These are phyloP conservation scores for Xylariaceae sp. DNA, from an alignment of 2,329 filamentous ascomycete genomes.

Conservation along the genomic window DNA sequence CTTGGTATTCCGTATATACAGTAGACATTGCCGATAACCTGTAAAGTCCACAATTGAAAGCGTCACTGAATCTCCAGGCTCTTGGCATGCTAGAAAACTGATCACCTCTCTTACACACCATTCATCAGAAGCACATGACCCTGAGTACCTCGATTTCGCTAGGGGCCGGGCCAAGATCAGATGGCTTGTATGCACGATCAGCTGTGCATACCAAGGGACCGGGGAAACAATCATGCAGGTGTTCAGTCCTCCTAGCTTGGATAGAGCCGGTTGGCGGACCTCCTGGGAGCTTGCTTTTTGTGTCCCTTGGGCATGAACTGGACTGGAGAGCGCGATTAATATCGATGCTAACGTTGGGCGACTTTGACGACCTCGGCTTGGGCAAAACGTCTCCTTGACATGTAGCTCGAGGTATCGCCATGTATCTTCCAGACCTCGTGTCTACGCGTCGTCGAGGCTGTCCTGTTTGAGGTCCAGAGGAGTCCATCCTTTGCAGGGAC, in stretches of 20 bases:
- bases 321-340: conserved; percentile 4
- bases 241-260: conserved; percentile 1
- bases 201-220: conserved; percentile 11
- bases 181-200: conserved; percentile 17
- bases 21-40: too few species aligned
- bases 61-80: too few species aligned
- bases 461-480: not conserved
- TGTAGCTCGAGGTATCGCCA: conserved; percentile 5
- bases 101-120: not conserved
- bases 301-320: conserved; percentile 14
- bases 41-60: too few species aligned
- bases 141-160: not conserved
- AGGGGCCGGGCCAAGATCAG: conserved; percentile 8
- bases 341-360: too few species aligned
- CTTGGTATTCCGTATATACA: too few species aligned
- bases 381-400: not conserved
- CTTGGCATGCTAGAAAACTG: too few species aligned
- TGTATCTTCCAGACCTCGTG: not conserved
- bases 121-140: not conserved
- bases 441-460: not conserved
- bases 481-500: not conserved
- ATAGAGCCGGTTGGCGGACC: conserved; percentile 3
- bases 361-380: too few species aligned
- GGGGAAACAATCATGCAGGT: conserved; percentile 7
- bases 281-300: conserved; percentile 10